These are phyloP conservation scores for Oxytropis ochrocephala DNA, from an alignment of 306 rosid species.

Conservation along the genomic window DNA sequence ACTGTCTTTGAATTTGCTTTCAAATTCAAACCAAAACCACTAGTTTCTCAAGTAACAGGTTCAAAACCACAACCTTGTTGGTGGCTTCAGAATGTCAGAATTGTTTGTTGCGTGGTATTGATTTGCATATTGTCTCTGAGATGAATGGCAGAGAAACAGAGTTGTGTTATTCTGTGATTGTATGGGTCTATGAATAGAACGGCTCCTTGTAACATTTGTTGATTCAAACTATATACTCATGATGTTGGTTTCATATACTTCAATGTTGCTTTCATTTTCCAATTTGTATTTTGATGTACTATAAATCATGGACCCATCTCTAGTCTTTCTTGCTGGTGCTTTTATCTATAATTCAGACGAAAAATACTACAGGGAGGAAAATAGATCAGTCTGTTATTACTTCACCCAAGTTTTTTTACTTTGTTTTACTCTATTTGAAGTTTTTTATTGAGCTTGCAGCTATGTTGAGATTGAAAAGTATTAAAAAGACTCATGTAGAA, in stretches of 20 bases:
- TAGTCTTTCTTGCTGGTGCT: background rate
- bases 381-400: background rate
- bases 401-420: background rate
- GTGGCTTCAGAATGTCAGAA: constrained; percentile 1
- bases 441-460: background rate
- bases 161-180: background rate
- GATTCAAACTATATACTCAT: background rate
- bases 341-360: background rate
- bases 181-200: background rate
- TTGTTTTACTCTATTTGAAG: background rate
- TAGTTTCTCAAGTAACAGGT: background rate
- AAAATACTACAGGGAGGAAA: background rate
- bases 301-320: background rate
- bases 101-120: background rate
- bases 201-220: background rate
- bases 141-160: background rate
- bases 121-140: background rate
- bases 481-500: background rate
- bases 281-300: background rate
- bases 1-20: constrained; percentile 39
- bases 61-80: background rate
- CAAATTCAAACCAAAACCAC: background rate
- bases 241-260: background rate
- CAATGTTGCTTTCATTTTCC: background rate
- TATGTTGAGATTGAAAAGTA: background rate